Conservation (phyloP, 768 basidiomycete species). For the Mycena sanguinolenta region DNA sequence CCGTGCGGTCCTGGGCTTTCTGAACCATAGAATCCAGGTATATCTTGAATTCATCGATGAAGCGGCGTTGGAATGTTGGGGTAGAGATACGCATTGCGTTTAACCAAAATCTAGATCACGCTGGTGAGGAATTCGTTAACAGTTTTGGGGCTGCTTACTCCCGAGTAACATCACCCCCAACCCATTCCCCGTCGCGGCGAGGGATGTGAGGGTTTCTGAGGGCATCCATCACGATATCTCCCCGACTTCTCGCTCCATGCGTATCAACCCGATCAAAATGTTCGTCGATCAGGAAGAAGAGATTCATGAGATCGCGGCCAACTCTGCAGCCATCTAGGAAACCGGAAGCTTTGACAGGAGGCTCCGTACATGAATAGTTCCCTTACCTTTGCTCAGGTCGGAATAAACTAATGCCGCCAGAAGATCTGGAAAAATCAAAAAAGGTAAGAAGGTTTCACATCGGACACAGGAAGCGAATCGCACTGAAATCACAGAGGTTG, state of each 20-base stretch:
- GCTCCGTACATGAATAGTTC: not conserved
- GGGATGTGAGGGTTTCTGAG: constrained; percentile 44
- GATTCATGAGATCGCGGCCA: constrained; percentile 48
- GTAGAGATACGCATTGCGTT: constrained; percentile 35
- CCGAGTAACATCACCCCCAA: constrained; percentile 23
- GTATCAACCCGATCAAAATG: constrained; percentile 43
- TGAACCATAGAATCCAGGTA: constrained; percentile 48
- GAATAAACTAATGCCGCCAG: constrained; percentile 56
- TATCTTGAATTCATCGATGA: constrained; percentile 46
- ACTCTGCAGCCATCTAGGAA: constrained; percentile 30
- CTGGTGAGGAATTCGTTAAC: not conserved
- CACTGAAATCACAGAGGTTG: constrained; percentile 54
- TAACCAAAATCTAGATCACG: constrained; percentile 41
- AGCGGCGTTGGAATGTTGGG: constrained; percentile 39
- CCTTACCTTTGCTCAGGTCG: constrained; percentile 46
- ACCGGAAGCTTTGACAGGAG: constrained; percentile 24
- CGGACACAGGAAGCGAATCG: constrained; percentile 23
- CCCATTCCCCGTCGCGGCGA: constrained; percentile 44
- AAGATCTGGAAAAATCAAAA: constrained; percentile 42
- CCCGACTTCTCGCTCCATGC: constrained; percentile 36
- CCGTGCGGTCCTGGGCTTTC: constrained; percentile 46
- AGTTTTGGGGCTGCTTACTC: no score
- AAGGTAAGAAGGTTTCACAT: not conserved
- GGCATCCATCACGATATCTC: constrained; percentile 45
- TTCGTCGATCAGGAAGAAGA: constrained; percentile 49